phyloP scores from a whole-genome alignment of 305 asterid genomes.

The Solanum hybrid region DNA sequence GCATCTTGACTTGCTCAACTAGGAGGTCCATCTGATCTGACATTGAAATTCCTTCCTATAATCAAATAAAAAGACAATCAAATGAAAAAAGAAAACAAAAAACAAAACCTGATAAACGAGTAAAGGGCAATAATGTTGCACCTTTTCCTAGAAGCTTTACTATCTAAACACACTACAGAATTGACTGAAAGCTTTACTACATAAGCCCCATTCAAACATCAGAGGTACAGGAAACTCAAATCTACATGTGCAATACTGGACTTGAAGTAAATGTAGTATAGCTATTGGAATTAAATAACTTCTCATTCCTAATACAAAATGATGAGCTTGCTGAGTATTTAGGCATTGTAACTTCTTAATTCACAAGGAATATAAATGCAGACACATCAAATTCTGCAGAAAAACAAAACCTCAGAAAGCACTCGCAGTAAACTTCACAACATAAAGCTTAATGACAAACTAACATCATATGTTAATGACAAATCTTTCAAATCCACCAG shows the following conservation, averaged over 20 bases:
- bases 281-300: neutral
- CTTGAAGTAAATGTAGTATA: neutral
- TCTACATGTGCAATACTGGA: neutral
- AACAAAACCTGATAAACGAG: neutral
- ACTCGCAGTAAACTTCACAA: neutral
- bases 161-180: neutral
- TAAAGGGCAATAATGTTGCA: neutral
- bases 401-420: neutral
- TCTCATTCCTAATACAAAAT: neutral
- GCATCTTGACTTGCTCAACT: constrained; percentile 97
- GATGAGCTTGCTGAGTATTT: neutral
- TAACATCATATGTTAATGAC: neutral
- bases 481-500: neutral
- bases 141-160: neutral
- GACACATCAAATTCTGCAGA: neutral
- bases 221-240: neutral
- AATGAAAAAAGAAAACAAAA: neutral
- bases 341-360: neutral
- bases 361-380: neutral
- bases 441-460: neutral
- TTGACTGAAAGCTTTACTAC: neutral
- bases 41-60: constrained; percentile 67
- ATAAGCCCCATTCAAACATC: neutral
- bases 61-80: constrained; percentile 5
- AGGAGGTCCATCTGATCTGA: constrained; percentile 92